Base-by-base conservation (phyloP, 495 filamentous ascomycete species). In the Aspergillus bertholletiae region DNA sequence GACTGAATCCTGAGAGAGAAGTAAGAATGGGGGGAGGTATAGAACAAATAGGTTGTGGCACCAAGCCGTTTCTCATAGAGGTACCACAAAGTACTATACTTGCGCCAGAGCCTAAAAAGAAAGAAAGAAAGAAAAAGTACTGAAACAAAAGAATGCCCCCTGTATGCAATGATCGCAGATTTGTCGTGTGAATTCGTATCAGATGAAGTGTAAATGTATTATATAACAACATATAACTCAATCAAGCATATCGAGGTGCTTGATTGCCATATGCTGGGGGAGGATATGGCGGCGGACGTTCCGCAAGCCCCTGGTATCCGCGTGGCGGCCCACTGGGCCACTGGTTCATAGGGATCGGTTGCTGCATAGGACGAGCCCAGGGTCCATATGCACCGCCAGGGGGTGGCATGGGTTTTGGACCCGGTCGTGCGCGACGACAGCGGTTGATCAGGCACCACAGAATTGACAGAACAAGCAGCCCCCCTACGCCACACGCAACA, bases 401-500 rank as follows among this genome's bases (percentile, higher is more conserved):
- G 3, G 57, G 39, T 21, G 50, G 50, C n/a, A 40, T 43, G 12
- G 63, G 57, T 47, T 70, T 71, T 46, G 57, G 51, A 28, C 61
- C 52, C 35, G 62, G 63, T 21, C 66, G 66, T 18, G 66, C 46
- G 3, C 77, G 72, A 22, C 84, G 72, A 59, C 81, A 87, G 22
- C 79, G 76, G 45, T 72, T 78, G 46, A 77, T 70, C 56, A 82
- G 75, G 63, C 88, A 91, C 53, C 73, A 75, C 22, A 84, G 50
- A 23, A 92, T 64, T 5, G 76, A 73, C 18, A 93, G 63, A 5
- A 91, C 56, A 4, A 95, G 60, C 4, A 93, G 71, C 6, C 78
- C 80, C 23, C 89, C 90, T 27, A 92, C 79, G 8, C 81, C 86
- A 27, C 74, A 72, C 7, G 74, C 80, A 18, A 95, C 74, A n/a